Base-by-base conservation (phyloP, 768 basidiomycete genomes). In the Mycena floridula region DNA sequence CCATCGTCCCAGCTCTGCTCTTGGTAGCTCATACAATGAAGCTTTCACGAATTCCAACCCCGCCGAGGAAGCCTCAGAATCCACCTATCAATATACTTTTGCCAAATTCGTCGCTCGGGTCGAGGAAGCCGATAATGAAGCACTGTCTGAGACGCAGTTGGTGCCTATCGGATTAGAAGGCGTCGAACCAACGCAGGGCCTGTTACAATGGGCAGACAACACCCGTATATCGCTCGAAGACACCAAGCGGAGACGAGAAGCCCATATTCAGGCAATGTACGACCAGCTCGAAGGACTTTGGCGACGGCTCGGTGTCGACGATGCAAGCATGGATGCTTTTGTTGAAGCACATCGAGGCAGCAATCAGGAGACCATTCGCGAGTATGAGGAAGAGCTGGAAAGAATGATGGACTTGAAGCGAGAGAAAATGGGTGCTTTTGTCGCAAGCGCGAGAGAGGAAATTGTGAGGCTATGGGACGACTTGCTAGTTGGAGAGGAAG, bases 211-310 rank as follows among this genome's bases (percentile, higher is more conserved):
- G 81, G 82, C 87, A 0, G 69, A 76, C 24, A 63, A 66, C 15
- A 66, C 81, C 45, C 74, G 72, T 41, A 47, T 66, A 4, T 72
- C 80, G 41, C 73, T 96, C 44, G 81, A 83, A 47, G 82, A 86
- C 12, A 69, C 81, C 41, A 92, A 92, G 63, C 73, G 75, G 27
- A 67, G 75, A 24, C 75, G 93, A 11, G 92, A 95, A 55, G 66
- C 77, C 1, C 81, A 84, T 51, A 97, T 99, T 24, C 95, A 99
- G 60, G 76, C 82, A 0, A 85, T 97, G 72, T 99, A 93, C 57
- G 92, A 98, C 61, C 82, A 91, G 50, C 74, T 99, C 1, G 94
- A 95, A 59, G 81, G 81, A 0, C 74, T 98, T 3, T 99, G 95
- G 95, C 75, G 74, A 47, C 68, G 93, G 45, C 72, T 98, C 47